Evolutionary conservation across 1,284 basidiomycete genomes (phyloP), one percentile per base, ranked within the genome.

Genomic region (Moesziomyces aphidis): DNA sequence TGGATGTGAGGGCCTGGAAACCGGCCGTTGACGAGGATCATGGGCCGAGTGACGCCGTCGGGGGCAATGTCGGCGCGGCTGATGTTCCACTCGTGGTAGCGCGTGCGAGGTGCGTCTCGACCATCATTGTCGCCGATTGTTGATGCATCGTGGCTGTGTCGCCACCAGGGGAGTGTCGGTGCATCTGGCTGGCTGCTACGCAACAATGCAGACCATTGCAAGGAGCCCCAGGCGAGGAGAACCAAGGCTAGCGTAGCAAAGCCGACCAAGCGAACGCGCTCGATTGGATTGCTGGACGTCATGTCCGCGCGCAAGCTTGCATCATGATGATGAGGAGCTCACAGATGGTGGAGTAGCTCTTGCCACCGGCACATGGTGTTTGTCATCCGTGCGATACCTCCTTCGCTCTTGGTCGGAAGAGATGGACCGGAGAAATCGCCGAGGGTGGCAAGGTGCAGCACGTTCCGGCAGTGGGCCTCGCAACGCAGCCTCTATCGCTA

Each of bases 1-100:
- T 77, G 59, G 22, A 78, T 64, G 1, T 52, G 36, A 0, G 74
- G 74, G 5, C 75, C 76, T 1, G 74, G 76, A 21, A 75, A 69
- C 11, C 49, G 39, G 22, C 48, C 61, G 46, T 78, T 78, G 43
- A 77, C 61, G n/a, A 68, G 58, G 50, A 75, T 63, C 59, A 78
- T 64, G 6, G 63, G 53, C 10, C 65, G 74, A 8, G 50, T 11
- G n/a, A 63, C 50, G 31, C 77, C 77, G 31, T 74, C 77, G 3
- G 74, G 74, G 2, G 66, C 57, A n/a, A 53, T 60, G 10, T 63
- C 46, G 3, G 54, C 42, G 22, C 68, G 53, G 3, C 68, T 60
- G 26, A 80, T 50, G 21, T 53, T 73, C 54, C 67, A 75, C 23
- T 62, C 61, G 57, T 72, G 76, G 34, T 55, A 53, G 13, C 76